These are phyloP conservation scores for Delonix regia DNA, from an alignment of 306 rosid genomes.

Conservation along the genomic window DNA sequence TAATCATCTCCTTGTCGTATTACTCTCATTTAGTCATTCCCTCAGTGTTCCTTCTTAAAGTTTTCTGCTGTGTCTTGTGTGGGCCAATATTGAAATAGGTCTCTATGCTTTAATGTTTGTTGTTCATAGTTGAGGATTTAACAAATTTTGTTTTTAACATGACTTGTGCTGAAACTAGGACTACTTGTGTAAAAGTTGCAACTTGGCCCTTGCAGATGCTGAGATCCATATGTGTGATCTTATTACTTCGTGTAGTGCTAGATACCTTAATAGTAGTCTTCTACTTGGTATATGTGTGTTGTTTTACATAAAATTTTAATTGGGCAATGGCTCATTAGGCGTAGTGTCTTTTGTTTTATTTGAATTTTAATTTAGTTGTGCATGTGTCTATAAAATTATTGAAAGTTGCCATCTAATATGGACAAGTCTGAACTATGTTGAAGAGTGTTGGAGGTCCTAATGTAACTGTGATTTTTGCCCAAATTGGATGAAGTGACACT, in stretches of 20 bases:
- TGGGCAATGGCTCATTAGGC: neutral
- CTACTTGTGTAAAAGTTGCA: slow-evolving; percentile 96
- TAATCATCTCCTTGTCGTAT: slow-evolving; percentile 3
- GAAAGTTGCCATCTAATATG: slow-evolving; percentile 33
- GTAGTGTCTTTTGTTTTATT: slow-evolving; percentile 2
- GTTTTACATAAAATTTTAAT: slow-evolving; percentile 21
- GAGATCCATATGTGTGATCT: slow-evolving; percentile 95
- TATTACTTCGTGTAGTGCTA: slow-evolving; percentile 90
- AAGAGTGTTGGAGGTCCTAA: slow-evolving; percentile 99
- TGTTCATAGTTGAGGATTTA: slow-evolving; percentile 5
- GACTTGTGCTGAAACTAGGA: slow-evolving; percentile 70
- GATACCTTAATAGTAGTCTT: slow-evolving; percentile 85
- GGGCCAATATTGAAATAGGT: slow-evolving; percentile 10
- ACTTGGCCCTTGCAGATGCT: slow-evolving; percentile 95
- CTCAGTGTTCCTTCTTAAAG: slow-evolving; percentile 1
- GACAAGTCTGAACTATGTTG: slow-evolving; percentile 84
- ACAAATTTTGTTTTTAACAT: slow-evolving; percentile 28
- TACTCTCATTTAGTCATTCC: no score
- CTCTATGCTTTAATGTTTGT: neutral
- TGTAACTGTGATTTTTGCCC: slow-evolving; percentile 86
- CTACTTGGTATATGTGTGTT: slow-evolving; percentile 65
- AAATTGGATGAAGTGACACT: slow-evolving; percentile 87
- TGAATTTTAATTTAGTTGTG: slow-evolving; percentile 5
- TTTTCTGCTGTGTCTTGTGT: slow-evolving; percentile 13
- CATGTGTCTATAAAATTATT: slow-evolving; percentile 7